phyloP scores from a whole-genome alignment of 2,329 filamentous ascomycete genomes.

The Ustilaginoidea virens region DNA sequence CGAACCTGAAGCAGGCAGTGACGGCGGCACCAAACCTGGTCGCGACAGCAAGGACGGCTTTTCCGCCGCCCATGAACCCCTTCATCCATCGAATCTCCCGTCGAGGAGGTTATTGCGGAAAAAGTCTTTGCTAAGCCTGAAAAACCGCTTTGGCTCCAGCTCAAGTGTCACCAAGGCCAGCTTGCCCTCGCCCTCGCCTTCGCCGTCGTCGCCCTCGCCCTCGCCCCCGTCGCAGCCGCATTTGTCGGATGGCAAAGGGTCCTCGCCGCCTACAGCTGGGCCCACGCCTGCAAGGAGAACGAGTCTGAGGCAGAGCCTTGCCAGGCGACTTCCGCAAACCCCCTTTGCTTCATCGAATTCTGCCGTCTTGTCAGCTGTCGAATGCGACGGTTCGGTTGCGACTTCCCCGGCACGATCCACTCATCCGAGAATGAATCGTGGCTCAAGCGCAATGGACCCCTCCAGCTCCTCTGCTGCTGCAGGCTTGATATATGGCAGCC shows the following conservation, averaged over 20 bases:
- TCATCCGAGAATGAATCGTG: constrained; percentile 21
- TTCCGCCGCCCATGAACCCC: constrained; percentile 1
- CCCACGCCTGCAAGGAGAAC: constrained; percentile 36
- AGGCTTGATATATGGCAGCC: constrained; percentile 21
- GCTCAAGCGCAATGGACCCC: constrained; percentile 35
- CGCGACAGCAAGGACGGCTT: constrained; percentile 17
- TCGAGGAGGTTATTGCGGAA: too few species aligned
- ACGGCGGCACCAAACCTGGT: constrained; percentile 11
- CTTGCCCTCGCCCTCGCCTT: too few species aligned
- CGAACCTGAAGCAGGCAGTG: constrained; percentile 29
- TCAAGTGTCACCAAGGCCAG: neutral
- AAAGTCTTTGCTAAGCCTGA: too few species aligned
- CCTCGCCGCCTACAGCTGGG: constrained; percentile 7
- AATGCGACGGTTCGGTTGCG: neutral
- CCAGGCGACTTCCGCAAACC: constrained; percentile 40
- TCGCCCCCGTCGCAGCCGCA: constrained; percentile 3
- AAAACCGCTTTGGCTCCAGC: too few species aligned
- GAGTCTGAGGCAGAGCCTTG: constrained; percentile 40
- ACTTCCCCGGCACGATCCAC: constrained; percentile 3
- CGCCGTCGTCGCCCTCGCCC: too few species aligned
- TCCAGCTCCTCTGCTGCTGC: constrained; percentile 16
- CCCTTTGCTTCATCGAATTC: constrained; percentile 19
- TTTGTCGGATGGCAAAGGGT: constrained; percentile 7
- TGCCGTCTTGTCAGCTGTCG: constrained; percentile 15
- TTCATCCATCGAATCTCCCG: too few species aligned